A percentile compares a stretch with the other conserved stretches of the same genome.
These are phyloP conservation scores for Furcasterigmium furcatum DNA, from an alignment of 2,329 filamentous ascomycete genomes.

Conservation along the genomic window DNA sequence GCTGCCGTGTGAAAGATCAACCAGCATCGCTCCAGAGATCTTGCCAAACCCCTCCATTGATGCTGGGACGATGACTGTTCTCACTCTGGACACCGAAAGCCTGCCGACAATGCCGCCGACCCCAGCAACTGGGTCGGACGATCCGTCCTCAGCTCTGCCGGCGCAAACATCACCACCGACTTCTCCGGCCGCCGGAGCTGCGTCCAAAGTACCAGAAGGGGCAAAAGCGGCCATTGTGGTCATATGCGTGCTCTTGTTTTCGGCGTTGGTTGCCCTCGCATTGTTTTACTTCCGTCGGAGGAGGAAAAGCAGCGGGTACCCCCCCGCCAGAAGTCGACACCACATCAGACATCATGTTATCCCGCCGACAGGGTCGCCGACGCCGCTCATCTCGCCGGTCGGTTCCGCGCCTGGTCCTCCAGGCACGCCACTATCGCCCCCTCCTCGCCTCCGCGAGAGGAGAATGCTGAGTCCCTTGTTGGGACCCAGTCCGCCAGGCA, in stretches of 20 bases:
- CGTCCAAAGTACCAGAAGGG: slow-evolving; percentile 26
- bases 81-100: slow-evolving; percentile 3
- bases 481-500: slow-evolving; percentile 12
- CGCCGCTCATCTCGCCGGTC: slow-evolving; percentile 37
- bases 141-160: neutral
- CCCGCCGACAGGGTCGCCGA: slow-evolving; percentile 28
- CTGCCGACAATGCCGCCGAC: neutral
- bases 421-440: slow-evolving; percentile 34
- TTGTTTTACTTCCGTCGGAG: slow-evolving; percentile 32
- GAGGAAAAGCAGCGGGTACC: neutral
- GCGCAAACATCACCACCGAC: neutral
- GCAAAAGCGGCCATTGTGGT: slow-evolving; percentile 43
- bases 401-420: slow-evolving; percentile 20
- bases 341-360: slow-evolving; percentile 14
- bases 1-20: slow-evolving; percentile 1
- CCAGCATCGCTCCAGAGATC: slow-evolving; percentile 1
- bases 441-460: slow-evolving; percentile 44
- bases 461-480: slow-evolving; percentile 28
- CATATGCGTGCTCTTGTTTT: slow-evolving; percentile 32
- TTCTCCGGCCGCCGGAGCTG: neutral
- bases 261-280: slow-evolving; percentile 30
- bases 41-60: neutral
- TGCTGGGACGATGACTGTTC: neutral
- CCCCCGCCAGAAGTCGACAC: slow-evolving; percentile 7
- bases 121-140: neutral